Conservation (phyloP, 2,329 filamentous ascomycete genomes). For the Verticillium nonalfalfae region DNA sequence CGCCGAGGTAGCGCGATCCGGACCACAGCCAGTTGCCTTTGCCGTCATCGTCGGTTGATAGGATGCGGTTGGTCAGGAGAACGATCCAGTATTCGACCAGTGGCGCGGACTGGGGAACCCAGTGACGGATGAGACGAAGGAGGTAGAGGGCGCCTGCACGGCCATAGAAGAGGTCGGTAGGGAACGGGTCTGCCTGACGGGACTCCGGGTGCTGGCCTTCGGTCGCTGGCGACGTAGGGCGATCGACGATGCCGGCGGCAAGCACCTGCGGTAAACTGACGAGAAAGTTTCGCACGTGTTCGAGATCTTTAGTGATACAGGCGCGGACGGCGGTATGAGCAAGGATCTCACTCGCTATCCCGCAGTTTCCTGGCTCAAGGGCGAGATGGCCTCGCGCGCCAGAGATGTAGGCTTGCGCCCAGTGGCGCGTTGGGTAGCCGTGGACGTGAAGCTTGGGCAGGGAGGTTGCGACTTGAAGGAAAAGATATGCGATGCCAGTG, state of each 20-base stretch:
- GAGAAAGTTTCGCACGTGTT: constrained; percentile 32
- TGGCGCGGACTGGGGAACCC: constrained; percentile 41
- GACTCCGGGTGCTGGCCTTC: not conserved
- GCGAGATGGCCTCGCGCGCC: constrained; percentile 24
- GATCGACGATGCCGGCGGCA: constrained; percentile 5
- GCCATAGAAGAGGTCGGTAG: constrained; percentile 61
- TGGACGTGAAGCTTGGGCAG: constrained; percentile 37
- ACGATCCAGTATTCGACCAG: constrained; percentile 47
- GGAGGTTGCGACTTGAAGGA: constrained; percentile 38
- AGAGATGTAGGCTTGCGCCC: constrained; percentile 41
- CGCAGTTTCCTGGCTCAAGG: constrained; percentile 38
- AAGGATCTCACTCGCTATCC: constrained; percentile 42
- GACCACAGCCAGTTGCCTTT: constrained; percentile 55
- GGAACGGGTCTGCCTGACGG: constrained; percentile 26
- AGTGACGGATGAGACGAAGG: constrained; percentile 54
- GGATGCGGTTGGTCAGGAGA: constrained; percentile 52
- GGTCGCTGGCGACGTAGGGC: not conserved
- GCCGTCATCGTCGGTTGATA: constrained; percentile 38
- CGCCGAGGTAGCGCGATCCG: constrained; percentile 56
- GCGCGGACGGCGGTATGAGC: constrained; percentile 37
- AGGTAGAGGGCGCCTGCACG: constrained; percentile 63
- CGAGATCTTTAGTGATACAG: constrained; percentile 30
- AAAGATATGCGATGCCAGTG: constrained; percentile 49
- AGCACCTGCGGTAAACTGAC: constrained; percentile 27
- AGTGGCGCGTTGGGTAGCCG: constrained; percentile 33